Percentiles rank a stretch among this genome's conserved stretches.
Evolutionary conservation across 305 asterid genomes (phyloP).

Genomic region (Fraxinus velutina): DNA sequence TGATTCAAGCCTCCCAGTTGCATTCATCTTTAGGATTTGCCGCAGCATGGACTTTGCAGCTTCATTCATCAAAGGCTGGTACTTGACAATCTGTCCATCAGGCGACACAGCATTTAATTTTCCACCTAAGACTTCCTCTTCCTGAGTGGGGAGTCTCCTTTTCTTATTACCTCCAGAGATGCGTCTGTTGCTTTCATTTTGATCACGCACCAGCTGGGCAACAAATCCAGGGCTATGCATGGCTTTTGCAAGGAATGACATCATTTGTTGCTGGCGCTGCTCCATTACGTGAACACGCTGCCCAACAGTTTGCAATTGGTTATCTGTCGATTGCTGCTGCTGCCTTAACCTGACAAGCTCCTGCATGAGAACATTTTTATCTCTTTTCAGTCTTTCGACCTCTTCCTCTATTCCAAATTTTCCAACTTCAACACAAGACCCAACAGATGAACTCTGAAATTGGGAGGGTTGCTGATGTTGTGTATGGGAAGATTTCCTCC

Average conservation of each 20-base stretch:
- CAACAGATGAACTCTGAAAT: constrained; percentile 37
- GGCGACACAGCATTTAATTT: constrained; percentile 35
- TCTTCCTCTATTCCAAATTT: constrained; percentile 60
- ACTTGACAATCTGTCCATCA: constrained; percentile 63
- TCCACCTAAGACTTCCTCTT: constrained; percentile 43
- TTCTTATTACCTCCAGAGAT: constrained; percentile 61
- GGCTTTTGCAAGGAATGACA: constrained; percentile 76
- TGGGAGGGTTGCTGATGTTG: constrained; percentile 36
- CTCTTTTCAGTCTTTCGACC: constrained; percentile 60
- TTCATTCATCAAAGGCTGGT: constrained; percentile 76
- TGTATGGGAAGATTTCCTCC: constrained; percentile 28
- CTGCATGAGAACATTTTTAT: constrained; percentile 68
- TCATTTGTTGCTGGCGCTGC: constrained; percentile 66
- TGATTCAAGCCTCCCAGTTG: constrained; percentile 45
- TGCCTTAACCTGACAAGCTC: constrained; percentile 72
- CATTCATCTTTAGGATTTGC: constrained; percentile 56
- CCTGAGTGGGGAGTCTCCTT: constrained; percentile 65
- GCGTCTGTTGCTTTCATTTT: constrained; percentile 40
- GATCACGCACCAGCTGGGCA: constrained; percentile 63
- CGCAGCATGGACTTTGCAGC: constrained; percentile 68
- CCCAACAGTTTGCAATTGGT: constrained; percentile 58
- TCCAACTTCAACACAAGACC: constrained; percentile 57
- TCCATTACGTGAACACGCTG: constrained; percentile 68
- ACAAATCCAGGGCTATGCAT: constrained; percentile 72
- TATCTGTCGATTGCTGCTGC: constrained; percentile 61